Evolutionary conservation across 805 yeast genomes (phyloP).

Genomic region (Kluyveromyces nonfermentans): DNA sequence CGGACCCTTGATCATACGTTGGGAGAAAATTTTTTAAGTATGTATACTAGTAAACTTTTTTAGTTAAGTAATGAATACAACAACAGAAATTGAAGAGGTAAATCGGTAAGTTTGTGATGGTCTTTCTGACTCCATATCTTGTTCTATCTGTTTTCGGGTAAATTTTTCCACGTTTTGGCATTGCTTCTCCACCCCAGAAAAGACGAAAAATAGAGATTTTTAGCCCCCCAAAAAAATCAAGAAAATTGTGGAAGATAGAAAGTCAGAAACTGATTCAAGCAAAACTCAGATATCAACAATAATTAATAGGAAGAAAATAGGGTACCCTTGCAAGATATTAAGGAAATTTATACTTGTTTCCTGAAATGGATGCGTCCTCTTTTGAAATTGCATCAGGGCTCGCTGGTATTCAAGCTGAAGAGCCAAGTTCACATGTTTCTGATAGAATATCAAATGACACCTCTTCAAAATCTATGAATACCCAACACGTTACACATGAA

Average conservation of each 20-base stretch:
- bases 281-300: neutral
- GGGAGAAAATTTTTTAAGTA: neutral
- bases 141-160: too few relatives aligned
- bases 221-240: neutral
- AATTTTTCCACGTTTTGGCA: too few relatives aligned
- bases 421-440: neutral
- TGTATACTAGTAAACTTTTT: neutral
- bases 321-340: conserved; percentile 14
- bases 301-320: neutral
- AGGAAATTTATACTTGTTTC: conserved; percentile 16
- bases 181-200: neutral
- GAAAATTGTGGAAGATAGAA: neutral
- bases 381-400: conserved; percentile 4
- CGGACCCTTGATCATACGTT: neutral
- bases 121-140: too few relatives aligned
- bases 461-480: neutral
- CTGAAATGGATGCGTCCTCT: conserved; percentile 11
- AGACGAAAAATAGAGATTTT: neutral
- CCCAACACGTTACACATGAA: neutral
- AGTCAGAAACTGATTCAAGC: neutral
- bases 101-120: neutral
- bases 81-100: neutral
- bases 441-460: neutral
- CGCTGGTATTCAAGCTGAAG: conserved; percentile 1
- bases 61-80: neutral